Conservation (phyloP, 2,329 filamentous ascomycete genomes). For the Trichoderma simmonsii region DNA sequence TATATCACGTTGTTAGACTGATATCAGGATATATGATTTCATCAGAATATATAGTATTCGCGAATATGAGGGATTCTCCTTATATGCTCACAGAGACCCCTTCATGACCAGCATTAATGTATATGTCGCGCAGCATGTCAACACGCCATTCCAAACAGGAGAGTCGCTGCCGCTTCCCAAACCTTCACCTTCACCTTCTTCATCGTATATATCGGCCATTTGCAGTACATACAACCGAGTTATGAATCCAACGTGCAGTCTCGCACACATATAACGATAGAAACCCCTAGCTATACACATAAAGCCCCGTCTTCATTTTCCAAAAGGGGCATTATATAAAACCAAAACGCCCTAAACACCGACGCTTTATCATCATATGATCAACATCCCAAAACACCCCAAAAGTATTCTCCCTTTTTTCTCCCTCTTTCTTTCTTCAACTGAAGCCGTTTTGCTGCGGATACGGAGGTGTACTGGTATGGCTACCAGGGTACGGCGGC, state of each 20-base stretch:
- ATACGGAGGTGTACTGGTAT: constrained; percentile 19
- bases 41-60: not conserved
- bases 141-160: not conserved
- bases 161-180: not conserved
- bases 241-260: not conserved
- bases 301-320: not conserved
- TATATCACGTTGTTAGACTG: not conserved
- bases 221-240: not conserved
- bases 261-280: not conserved
- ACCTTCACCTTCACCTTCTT: not conserved
- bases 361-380: constrained; percentile 6
- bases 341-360: constrained; percentile 8
- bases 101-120: not conserved
- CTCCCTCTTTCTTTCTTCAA: not conserved
- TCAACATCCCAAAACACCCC: not conserved
- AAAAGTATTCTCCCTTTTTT: not conserved
- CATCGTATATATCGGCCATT: not conserved
- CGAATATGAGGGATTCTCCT: not conserved
- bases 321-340: not conserved
- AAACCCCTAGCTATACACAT: not conserved
- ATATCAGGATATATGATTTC: not conserved
- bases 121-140: not conserved
- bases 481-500: constrained; percentile 22
- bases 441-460: constrained; percentile 20
- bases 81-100: not conserved